Percentiles rank a stretch among this genome's conserved stretches.
phyloP scores from a whole-genome alignment of 768 basidiomycete genomes.

The Tricholoma flavovirens region DNA sequence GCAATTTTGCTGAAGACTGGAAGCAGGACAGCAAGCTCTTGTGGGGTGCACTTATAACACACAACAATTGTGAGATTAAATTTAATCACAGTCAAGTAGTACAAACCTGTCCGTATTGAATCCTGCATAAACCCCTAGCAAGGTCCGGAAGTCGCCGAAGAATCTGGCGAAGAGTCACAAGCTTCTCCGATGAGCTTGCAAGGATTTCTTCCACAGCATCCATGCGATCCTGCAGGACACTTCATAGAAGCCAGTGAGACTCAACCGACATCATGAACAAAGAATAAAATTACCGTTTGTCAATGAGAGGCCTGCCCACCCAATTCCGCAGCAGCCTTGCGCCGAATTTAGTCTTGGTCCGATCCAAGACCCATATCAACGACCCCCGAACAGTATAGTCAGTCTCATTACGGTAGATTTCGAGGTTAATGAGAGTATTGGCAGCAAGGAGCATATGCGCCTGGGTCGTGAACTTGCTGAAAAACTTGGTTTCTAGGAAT shows the following conservation, averaged over 20 bases:
- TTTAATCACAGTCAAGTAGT: neutral
- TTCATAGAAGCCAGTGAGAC: constrained; percentile 22
- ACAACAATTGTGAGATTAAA: neutral
- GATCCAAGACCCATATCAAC: constrained; percentile 80
- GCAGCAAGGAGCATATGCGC: constrained; percentile 85
- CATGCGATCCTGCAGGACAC: constrained; percentile 67
- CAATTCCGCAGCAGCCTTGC: constrained; percentile 76
- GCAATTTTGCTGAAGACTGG: constrained; percentile 71
- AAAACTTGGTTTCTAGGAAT: constrained; percentile 72
- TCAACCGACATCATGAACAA: neutral
- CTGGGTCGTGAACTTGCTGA: constrained; percentile 68
- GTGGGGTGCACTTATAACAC: constrained; percentile 61
- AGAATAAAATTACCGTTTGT: constrained; percentile 45
- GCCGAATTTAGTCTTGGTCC: constrained; percentile 86
- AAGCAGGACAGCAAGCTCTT: constrained; percentile 73
- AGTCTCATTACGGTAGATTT: constrained; percentile 90
- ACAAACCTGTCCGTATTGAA: constrained; percentile 85
- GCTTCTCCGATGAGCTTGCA: constrained; percentile 49
- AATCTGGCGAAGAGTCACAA: constrained; percentile 63
- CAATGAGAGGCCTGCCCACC: constrained; percentile 81
- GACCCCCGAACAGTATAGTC: constrained; percentile 71
- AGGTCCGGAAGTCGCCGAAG: constrained; percentile 82
- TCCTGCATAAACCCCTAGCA: constrained; percentile 76
- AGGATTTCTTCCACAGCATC: constrained; percentile 85
- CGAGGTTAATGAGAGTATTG: constrained; percentile 85